These are phyloP conservation scores for Cyclanthera cordifolia DNA, from an alignment of 306 rosid genomes.

Conservation along the genomic window DNA sequence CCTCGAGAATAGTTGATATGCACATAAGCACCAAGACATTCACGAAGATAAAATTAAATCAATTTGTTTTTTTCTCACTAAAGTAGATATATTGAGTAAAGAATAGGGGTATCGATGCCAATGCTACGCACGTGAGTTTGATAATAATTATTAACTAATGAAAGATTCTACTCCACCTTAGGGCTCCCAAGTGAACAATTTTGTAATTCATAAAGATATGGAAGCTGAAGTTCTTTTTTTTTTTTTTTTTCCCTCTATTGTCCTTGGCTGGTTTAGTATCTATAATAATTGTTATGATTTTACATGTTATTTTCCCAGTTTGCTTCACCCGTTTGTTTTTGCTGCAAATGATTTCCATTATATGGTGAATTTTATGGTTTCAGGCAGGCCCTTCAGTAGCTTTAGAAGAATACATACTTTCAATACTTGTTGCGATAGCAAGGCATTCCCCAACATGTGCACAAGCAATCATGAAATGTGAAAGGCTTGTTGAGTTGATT, in stretches of 20 bases:
- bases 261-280: background rate
- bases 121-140: background rate
- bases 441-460: slow-evolving; percentile 93
- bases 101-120: background rate
- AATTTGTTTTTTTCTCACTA: no score
- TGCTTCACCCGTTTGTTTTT: no score
- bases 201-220: background rate
- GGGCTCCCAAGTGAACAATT: background rate
- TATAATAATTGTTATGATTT: background rate
- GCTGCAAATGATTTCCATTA: background rate
- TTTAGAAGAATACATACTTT: slow-evolving; percentile 63
- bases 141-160: background rate
- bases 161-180: background rate
- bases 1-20: no score
- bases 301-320: slow-evolving; percentile 1
- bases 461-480: slow-evolving; percentile 55
- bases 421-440: slow-evolving; percentile 65
- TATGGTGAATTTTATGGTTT: slow-evolving; percentile 16
- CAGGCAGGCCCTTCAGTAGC: slow-evolving; percentile 58
- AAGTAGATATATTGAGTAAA: no score
- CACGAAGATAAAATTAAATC: no score
- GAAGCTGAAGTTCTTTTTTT: background rate
- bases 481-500: slow-evolving; percentile 60
- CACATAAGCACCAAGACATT: no score
- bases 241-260: background rate